These are phyloP conservation scores for Amauroascus niger DNA, from an alignment of 2,329 filamentous ascomycete genomes.

Conservation along the genomic window DNA sequence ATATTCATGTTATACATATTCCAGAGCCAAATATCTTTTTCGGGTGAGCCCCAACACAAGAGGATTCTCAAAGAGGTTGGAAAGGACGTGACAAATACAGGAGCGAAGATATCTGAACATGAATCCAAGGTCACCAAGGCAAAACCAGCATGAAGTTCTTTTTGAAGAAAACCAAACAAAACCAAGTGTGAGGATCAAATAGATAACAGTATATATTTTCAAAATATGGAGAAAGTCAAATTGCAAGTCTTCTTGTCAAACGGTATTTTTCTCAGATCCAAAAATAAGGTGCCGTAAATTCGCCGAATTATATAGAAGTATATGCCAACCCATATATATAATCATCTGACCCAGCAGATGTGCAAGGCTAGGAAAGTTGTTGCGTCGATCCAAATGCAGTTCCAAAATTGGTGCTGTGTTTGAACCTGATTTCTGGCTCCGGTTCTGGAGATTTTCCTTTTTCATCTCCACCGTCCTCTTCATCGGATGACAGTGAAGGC, in stretches of 20 bases:
- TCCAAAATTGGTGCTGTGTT: constrained; percentile 40
- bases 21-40: too few species aligned
- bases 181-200: not conserved
- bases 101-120: not conserved
- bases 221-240: not conserved
- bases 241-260: not conserved
- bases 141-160: too few species aligned
- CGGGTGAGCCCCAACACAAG: not conserved
- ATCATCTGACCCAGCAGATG: constrained; percentile 7
- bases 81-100: too few species aligned
- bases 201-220: not conserved
- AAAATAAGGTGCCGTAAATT: too few species aligned
- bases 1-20: too few species aligned
- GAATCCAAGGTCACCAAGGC: not conserved
- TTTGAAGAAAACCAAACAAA: not conserved
- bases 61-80: too few species aligned
- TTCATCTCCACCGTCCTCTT: constrained; percentile 22
- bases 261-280: too few species aligned
- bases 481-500: constrained; percentile 19
- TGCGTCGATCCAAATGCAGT: constrained; percentile 36
- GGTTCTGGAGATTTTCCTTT: constrained; percentile 25
- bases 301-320: not conserved
- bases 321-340: not conserved
- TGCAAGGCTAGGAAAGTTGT: not conserved
- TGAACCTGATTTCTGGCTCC: constrained; percentile 38